Evolutionary conservation across 805 yeast genomes (phyloP).

Genomic region (Spathaspora girioi): DNA sequence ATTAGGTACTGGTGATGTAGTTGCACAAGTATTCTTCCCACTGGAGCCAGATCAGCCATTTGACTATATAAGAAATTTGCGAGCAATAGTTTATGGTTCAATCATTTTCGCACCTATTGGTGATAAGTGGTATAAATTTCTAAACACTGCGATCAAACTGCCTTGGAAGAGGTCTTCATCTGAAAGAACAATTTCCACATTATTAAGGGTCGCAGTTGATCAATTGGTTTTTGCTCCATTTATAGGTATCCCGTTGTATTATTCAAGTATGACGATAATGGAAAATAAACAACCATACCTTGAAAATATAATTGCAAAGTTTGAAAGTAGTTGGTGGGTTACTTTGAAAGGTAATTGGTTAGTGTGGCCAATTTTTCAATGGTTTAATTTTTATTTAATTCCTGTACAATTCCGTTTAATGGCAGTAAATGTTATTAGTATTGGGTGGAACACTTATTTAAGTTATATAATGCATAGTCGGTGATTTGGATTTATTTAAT

Average conservation of each 20-base stretch:
- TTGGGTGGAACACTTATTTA: slow-evolving; percentile 81
- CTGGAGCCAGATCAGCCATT: slow-evolving; percentile 21
- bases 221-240: slow-evolving; percentile 77
- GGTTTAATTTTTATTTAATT: slow-evolving; percentile 67
- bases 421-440: slow-evolving; percentile 65
- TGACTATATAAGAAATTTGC: slow-evolving; percentile 52
- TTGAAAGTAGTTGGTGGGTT: slow-evolving; percentile 54
- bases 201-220: slow-evolving; percentile 58
- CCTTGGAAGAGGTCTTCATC: slow-evolving; percentile 17
- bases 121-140: slow-evolving; percentile 60
- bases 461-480: slow-evolving; percentile 41
- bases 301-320: slow-evolving; percentile 37
- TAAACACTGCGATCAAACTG: slow-evolving; percentile 37
- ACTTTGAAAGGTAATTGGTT: slow-evolving; percentile 75
- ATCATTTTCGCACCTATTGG: slow-evolving; percentile 74
- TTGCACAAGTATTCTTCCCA: slow-evolving; percentile 62
- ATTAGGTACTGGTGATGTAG: slow-evolving; percentile 71
- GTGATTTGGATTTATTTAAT: background rate
- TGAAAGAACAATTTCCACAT: slow-evolving; percentile 13
- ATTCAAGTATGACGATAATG: slow-evolving; percentile 59
- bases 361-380: slow-evolving; percentile 89
- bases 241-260: slow-evolving; percentile 68
- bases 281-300: slow-evolving; percentile 45
- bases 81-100: slow-evolving; percentile 72
- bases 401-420: slow-evolving; percentile 70